Conservation (phyloP, 2,329 filamentous ascomycete genomes). For the Cercospora zeae-maydis region DNA sequence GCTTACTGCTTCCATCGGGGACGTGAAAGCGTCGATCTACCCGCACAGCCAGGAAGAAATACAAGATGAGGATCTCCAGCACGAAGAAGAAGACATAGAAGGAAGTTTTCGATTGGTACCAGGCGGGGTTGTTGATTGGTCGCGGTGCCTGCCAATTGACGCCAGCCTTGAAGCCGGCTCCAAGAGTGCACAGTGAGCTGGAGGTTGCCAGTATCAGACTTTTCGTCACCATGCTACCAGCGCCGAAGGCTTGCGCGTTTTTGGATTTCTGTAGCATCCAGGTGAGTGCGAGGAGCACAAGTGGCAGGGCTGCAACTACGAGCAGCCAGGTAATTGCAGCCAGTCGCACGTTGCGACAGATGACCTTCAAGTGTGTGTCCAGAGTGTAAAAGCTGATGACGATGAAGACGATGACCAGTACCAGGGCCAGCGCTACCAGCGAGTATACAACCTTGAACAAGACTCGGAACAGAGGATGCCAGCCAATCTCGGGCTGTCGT, state of each 20-base stretch:
- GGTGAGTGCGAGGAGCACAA: constrained; percentile 23
- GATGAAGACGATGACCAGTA: constrained; percentile 31
- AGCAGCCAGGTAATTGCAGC: constrained; percentile 28
- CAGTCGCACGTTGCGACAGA: constrained; percentile 23
- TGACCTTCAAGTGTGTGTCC: constrained; percentile 13
- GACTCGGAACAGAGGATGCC: constrained; percentile 21
- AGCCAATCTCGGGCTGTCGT: constrained; percentile 31
- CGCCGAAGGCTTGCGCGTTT: constrained; percentile 22
- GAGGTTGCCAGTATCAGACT: constrained; percentile 23
- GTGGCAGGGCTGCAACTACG: constrained; percentile 25
- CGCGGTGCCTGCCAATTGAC: constrained; percentile 28
- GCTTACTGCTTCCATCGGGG: constrained; percentile 31
- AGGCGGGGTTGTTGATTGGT: constrained; percentile 29
- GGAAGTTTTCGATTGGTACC: constrained; percentile 31
- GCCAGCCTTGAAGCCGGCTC: constrained; percentile 31
- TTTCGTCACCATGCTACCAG: constrained; percentile 20
- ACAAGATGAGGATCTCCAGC: constrained; percentile 33
- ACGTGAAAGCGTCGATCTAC: constrained; percentile 33
- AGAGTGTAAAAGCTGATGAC: constrained; percentile 33
- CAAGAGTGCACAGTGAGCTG: constrained; percentile 20
- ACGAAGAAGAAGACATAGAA: constrained; percentile 34
- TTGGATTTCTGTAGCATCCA: constrained; percentile 16
- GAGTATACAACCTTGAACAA: constrained; percentile 14
- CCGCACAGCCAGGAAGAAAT: constrained; percentile 26
- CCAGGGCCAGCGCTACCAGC: constrained; percentile 20